phyloP scores from a whole-genome alignment of 176 grass and related monocot species.

The Ampelocalamus luodianensis region DNA sequence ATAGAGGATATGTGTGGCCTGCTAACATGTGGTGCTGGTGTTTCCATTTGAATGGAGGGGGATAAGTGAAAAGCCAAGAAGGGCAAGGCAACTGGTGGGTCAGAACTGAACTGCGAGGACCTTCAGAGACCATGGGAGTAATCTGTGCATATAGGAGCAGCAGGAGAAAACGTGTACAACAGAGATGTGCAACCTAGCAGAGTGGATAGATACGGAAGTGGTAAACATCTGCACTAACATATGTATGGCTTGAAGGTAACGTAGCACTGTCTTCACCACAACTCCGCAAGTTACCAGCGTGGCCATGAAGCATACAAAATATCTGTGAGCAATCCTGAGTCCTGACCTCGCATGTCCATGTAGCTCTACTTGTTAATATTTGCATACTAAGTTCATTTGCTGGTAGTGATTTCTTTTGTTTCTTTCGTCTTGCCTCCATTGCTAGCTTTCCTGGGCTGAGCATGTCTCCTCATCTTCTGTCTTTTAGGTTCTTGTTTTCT shows the following conservation, averaged over 20 bases:
- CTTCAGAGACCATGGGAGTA: conserved; percentile 12
- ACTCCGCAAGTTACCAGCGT: conserved; percentile 22
- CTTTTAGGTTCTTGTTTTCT: conserved; percentile 45
- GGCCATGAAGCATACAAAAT: conserved; percentile 34
- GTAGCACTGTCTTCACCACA: conserved; percentile 38
- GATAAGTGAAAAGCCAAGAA: conserved; percentile 22
- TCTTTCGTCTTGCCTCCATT: background rate
- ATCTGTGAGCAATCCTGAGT: conserved; percentile 41
- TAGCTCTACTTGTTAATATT: conserved; percentile 13
- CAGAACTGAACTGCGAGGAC: conserved; percentile 25
- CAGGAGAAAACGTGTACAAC: conserved; percentile 22
- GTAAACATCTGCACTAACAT: conserved; percentile 13
- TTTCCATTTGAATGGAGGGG: conserved; percentile 20
- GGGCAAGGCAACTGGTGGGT: conserved; percentile 7
- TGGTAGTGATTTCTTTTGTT: conserved; percentile 16
- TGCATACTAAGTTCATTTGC: conserved; percentile 31
- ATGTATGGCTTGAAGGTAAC: conserved; percentile 34
- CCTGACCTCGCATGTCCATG: conserved; percentile 11
- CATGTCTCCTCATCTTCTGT: conserved; percentile 44
- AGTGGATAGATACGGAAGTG: conserved; percentile 34
- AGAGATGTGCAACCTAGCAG: conserved; percentile 1
- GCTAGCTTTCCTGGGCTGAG: conserved; percentile 35
- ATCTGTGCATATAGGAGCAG: background rate
- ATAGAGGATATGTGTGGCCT: background rate
- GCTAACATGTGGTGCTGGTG: conserved; percentile 40